A percentile compares a stretch with the other conserved stretches of the same genome.
Evolutionary conservation across 352 stramenopile species (phyloP).

Genomic region (Blastocystis hominis): DNA sequence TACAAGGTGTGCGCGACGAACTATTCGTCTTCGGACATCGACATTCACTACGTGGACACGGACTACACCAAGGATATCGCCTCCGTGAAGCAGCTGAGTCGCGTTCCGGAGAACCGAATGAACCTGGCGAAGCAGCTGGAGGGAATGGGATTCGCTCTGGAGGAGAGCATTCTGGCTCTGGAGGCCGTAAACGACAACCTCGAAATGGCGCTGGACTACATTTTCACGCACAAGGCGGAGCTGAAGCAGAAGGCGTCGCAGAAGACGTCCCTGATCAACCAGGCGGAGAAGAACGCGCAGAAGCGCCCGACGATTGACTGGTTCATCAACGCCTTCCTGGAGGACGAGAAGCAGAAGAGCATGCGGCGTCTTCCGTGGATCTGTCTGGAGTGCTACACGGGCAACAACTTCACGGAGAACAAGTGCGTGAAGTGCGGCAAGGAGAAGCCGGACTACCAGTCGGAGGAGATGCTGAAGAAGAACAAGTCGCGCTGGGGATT

Average conservation of each 20-base stretch:
- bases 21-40: neutral
- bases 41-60: conserved; percentile 5
- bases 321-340: conserved; percentile 53
- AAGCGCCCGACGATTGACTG: conserved; percentile 29
- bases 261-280: neutral
- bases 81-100: conserved; percentile 44
- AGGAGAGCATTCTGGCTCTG: conserved; percentile 41
- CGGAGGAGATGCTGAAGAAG: neutral
- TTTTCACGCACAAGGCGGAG: conserved; percentile 12
- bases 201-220: conserved; percentile 4
- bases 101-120: conserved; percentile 28
- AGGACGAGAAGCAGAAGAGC: conserved; percentile 31
- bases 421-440: neutral
- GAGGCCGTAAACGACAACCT: conserved; percentile 46
- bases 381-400: neutral
- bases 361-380: neutral
- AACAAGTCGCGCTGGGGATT: conserved; percentile 49
- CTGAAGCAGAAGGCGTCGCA: conserved; percentile 27
- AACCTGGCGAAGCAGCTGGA: neutral
- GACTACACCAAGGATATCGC: conserved; percentile 40
- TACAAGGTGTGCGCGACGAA: conserved; percentile 22
- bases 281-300: neutral
- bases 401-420: conserved; percentile 9
- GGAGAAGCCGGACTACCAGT: conserved; percentile 7
- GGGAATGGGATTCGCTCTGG: conserved; percentile 40